phyloP scores from a whole-genome alignment of 805 yeast genomes.

The Pichia gijzeniarum region DNA sequence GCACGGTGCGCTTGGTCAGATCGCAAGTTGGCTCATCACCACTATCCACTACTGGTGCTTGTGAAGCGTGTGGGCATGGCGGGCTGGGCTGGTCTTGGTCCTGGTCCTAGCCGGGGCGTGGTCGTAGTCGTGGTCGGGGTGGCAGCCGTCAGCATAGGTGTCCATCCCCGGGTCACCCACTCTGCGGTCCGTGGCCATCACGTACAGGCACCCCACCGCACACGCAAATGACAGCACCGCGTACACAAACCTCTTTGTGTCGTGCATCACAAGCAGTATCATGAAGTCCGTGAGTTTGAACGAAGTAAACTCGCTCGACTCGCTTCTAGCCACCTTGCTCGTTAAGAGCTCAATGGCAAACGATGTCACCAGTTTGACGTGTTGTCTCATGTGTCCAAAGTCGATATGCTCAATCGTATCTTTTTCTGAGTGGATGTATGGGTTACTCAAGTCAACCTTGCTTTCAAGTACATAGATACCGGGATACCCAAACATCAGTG shows the following conservation, averaged over 20 bases:
- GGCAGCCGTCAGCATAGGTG: too few species aligned
- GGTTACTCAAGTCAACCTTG: constrained; percentile 54
- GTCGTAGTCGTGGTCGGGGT: too few species aligned
- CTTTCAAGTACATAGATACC: constrained; percentile 78
- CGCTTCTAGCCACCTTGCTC: constrained; percentile 7
- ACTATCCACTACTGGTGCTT: too few species aligned
- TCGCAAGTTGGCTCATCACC: too few species aligned
- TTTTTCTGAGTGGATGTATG: constrained; percentile 65
- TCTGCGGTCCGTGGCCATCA: constrained; percentile 7
- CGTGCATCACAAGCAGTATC: constrained; percentile 13
- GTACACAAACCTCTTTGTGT: constrained; percentile 13
- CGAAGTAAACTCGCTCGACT: constrained; percentile 4
- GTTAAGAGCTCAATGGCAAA: constrained; percentile 62
- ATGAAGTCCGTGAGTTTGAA: constrained; percentile 17
- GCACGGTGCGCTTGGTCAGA: too few species aligned
- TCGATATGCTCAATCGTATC: constrained; percentile 82
- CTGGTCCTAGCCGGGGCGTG: too few species aligned
- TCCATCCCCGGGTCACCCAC: too few species aligned
- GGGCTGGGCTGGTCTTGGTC: neutral
- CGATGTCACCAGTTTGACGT: constrained; percentile 69
- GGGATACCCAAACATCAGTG: constrained; percentile 77
- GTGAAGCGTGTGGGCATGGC: constrained; percentile 9
- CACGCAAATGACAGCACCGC: constrained; percentile 6
- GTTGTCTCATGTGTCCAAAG: constrained; percentile 74
- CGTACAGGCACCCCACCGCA: constrained; percentile 3